A percentile compares a stretch with the other conserved stretches of the same genome.
These are phyloP conservation scores for Aspergillus sp. DNA, from an alignment of 2,329 filamentous ascomycete species.

Conservation along the genomic window DNA sequence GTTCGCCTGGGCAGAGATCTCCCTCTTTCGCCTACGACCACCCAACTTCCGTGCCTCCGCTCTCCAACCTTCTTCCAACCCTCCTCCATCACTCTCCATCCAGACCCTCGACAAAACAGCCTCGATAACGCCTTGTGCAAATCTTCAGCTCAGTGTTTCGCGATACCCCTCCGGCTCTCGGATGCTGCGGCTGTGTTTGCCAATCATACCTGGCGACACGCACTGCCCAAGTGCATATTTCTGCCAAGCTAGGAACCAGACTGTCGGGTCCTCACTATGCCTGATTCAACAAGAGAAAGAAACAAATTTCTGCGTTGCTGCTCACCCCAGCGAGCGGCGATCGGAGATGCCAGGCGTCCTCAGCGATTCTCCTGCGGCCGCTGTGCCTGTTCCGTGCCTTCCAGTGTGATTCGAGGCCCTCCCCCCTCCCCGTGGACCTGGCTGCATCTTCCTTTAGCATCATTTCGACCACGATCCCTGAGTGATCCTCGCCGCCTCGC, in stretches of 20 bases:
- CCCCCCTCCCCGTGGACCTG: conserved; percentile 11
- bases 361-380: conserved; percentile 16
- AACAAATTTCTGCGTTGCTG: conserved; percentile 22
- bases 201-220: conserved; percentile 34
- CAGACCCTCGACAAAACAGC: neutral
- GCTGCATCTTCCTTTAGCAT: conserved; percentile 14
- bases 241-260: conserved; percentile 41
- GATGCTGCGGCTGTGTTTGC: conserved; percentile 35
- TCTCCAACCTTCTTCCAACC: neutral
- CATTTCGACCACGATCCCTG: conserved; percentile 12
- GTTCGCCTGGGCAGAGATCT: neutral
- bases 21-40: neutral
- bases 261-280: conserved; percentile 38
- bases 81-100: conserved; percentile 2
- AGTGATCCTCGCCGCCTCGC: conserved; percentile 10
- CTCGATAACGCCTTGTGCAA: conserved; percentile 3
- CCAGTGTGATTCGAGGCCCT: conserved; percentile 12
- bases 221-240: conserved; percentile 30
- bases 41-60: neutral
- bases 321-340: conserved; percentile 21
- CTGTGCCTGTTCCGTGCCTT: conserved; percentile 15
- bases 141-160: neutral
- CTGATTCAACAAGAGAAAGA: conserved; percentile 23
- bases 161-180: conserved; percentile 10
- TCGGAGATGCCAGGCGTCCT: conserved; percentile 20